Conservation (phyloP, 2,329 filamentous ascomycete species). For the Alternaria atra region DNA sequence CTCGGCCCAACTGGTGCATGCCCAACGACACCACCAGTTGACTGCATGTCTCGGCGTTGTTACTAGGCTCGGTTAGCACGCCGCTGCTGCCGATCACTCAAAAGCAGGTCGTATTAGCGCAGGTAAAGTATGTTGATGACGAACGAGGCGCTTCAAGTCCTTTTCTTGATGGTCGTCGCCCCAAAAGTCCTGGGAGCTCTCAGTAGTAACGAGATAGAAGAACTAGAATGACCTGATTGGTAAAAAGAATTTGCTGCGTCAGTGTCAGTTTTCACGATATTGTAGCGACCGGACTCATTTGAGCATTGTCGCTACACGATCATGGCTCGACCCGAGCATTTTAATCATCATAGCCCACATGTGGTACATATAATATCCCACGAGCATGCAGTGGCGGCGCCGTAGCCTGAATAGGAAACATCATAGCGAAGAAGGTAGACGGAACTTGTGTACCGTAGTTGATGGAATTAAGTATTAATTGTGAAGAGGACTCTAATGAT, state of each 20-base stretch:
- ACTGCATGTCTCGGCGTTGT: slow-evolving; percentile 33
- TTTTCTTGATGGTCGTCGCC: background rate
- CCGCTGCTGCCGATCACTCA: slow-evolving; percentile 26
- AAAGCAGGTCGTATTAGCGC: slow-evolving; percentile 23
- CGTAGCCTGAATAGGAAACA: background rate
- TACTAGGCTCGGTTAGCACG: slow-evolving; percentile 33
- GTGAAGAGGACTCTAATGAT: background rate
- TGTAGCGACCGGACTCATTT: background rate
- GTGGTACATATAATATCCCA: background rate
- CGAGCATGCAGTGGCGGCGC: slow-evolving; percentile 1
- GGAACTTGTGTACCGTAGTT: background rate
- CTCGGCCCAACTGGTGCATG: slow-evolving; percentile 20
- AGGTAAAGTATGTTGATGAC: slow-evolving; percentile 30
- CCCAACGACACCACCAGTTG: slow-evolving; percentile 16
- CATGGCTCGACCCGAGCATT: background rate
- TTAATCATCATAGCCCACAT: background rate
- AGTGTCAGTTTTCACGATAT: background rate
- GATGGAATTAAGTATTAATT: background rate
- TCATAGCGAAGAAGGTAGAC: background rate
- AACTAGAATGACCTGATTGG: background rate
- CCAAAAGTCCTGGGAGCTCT: background rate
- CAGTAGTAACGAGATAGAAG: background rate
- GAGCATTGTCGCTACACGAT: background rate
- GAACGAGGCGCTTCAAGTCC: slow-evolving; percentile 30
- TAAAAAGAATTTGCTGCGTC: background rate